Evolutionary conservation across 2,329 filamentous ascomycete species (phyloP), one percentile per base, ranked within the genome.

Genomic region (Botrytis pseudocinerea): DNA sequence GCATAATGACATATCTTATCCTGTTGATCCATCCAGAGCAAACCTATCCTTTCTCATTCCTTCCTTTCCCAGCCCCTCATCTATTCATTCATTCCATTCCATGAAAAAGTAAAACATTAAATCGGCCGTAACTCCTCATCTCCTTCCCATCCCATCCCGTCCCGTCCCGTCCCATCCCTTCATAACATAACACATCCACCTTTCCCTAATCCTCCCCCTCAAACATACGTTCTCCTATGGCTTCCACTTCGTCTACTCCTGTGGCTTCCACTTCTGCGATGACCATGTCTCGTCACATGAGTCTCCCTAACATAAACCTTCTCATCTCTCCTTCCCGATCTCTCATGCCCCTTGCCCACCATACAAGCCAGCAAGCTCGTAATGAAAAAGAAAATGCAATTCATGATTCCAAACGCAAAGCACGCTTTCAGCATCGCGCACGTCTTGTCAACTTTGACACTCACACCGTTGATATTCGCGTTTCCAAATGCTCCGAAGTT

Each of bases 341-440:
- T 35, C 32, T 75, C 74, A 16, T 71, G 42, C 0, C 73, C 70
- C 22, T 76, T 71, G 0, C 78, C 76, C 32, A 79, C 76, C 60
- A 79, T 74, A 76, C 85, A 87, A 40, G 94, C 93, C 61, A 96
- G 85, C 42, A 95, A 83, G 69, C 89, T 88, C 5, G 93, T 96
- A 80, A 92, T 85, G 81, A 92, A 91, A 84, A 97, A 97, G 81
- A 95, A 91, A 76, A 96, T 84, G 77, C 86, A 85, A 82, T 96
- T 93, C 87, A 98, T 97, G 82, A 98, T 98, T 66, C 89, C 94
- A 77, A 98, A 91, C 4, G 94, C 95, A 83, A 94, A 98, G 77
- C 86, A 88, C 1, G 95, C 92, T 88, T 98, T 98, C 80, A 97
- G 89, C 93, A 98, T 96, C 68, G 92, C 89, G 83, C 95, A 98